These are phyloP conservation scores for Andrographis paniculata DNA, from an alignment of 305 asterid species.

Conservation along the genomic window DNA sequence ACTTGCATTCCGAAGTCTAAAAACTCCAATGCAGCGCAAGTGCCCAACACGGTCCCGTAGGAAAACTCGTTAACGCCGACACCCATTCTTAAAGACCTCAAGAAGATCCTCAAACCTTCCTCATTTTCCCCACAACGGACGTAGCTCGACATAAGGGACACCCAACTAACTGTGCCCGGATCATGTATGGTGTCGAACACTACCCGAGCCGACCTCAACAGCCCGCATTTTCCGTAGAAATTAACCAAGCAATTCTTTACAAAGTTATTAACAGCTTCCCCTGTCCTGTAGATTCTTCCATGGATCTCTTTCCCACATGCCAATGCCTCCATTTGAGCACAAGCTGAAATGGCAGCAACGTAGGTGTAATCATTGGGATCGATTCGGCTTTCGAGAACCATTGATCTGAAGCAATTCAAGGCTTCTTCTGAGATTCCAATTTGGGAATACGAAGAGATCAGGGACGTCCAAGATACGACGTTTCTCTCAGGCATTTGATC, in stretches of 20 bases:
- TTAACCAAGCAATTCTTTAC: conserved; percentile 57
- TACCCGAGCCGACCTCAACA: conserved; percentile 40
- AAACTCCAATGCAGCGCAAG: conserved; percentile 48
- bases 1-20: conserved; percentile 53
- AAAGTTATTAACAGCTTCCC: conserved; percentile 33
- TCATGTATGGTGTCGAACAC: conserved; percentile 56
- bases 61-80: conserved; percentile 49
- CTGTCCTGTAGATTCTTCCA: conserved; percentile 44
- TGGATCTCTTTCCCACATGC: conserved; percentile 67
- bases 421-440: conserved; percentile 40
- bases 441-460: conserved; percentile 57
- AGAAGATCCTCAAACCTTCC: conserved; percentile 48
- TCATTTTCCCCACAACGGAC: conserved; percentile 49
- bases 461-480: conserved; percentile 57
- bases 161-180: conserved; percentile 55
- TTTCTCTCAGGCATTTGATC: conserved; percentile 57
- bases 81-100: conserved; percentile 41
- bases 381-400: conserved; percentile 49
- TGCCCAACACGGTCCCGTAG: conserved; percentile 47
- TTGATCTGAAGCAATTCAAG: conserved; percentile 37
- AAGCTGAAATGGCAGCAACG: conserved; percentile 63
- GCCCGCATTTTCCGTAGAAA: conserved; percentile 74
- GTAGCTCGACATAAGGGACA: conserved; percentile 47
- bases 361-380: conserved; percentile 59
- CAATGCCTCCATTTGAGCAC: conserved; percentile 36